Base-by-base conservation (phyloP, 164 flowering plant genomes). In the Tetrastigma voinierianum region DNA sequence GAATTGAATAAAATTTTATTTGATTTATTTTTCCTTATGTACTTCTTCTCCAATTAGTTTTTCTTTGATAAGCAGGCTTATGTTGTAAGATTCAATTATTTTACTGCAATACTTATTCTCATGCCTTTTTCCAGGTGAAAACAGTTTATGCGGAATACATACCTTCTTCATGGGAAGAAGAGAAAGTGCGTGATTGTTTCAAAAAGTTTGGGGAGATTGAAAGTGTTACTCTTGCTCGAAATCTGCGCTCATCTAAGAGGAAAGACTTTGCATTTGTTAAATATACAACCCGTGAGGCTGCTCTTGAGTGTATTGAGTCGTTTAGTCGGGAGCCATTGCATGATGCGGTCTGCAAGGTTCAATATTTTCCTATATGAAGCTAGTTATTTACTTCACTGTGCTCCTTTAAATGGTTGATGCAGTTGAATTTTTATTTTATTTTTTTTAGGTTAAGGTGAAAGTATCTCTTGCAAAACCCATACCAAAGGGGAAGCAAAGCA, bases 261-360 rank as follows among this genome's bases (percentile, higher is more conserved):
- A 77, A 80, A 61, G 83, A 80, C 67, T 74, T 74, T 62, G 83
- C 79, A n/a, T 77, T 80, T 70, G 68, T 80, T 43, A 69, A 72
- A 59, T 80, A 64, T 58, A 58, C 60, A 46, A 74, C 67, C 48
- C 79, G 75, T 12, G 81, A 80, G 52, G 76, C 83, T 70, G 83
- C 83, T 64, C 71, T 80, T 49, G 58, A 69, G 15, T 80, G 83
- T 60, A 65, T 80, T 53, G 77, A 77, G 64, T 71, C 81, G 6
- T 49, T 80, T 63, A 72, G 43, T 52, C 68, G 59, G 15, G 73
- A 74, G 20, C 59, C 20, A 52, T 23, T 45, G 51, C n/a, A 69
- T 65, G 71, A 74, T 61, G 75, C 61, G 32, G 78, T 68, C 6
- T 57, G 70, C 19, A 77, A 80, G 78, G 80, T 80, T 69, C 47